Evolutionary conservation across 139 green algal species (phyloP), one percentile per base, ranked within the genome.

Genomic region (Pseudopediastrum boryanum): DNA sequence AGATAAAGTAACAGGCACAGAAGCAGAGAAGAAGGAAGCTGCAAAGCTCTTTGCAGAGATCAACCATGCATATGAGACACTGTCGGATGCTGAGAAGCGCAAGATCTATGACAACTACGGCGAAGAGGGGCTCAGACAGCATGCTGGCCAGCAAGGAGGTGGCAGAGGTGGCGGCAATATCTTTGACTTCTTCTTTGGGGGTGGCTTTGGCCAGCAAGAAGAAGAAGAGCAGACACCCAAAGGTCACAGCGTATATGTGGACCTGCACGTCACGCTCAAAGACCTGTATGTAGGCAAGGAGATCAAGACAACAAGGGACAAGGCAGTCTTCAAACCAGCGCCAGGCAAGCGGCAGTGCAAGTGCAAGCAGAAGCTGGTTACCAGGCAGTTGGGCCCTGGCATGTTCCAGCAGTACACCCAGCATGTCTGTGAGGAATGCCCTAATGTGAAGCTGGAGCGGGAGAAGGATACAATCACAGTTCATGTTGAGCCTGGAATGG

Each of bases 321-420:
- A 99, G 85, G 88, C 88, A 2, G 94, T 99, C 31, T 66, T 96
- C 29, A 90, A 92, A 66, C 87, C 92, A 0, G 95, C 93, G 12
- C 78, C 90, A 13, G 96, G 96, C 52, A 99, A 86, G 43, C 89
- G 96, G 52, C 88, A 97, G 78, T 99, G 97, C 91, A 98, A 98
- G 85, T 99, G 97, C 93, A 90, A 91, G 77, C 88, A 95, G 48
- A 94, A 96, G 78, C 85, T 99, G 46, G 89, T 96, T 9, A 99
- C 96, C 12, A 85, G 92, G 70, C 96, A 99, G 86, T 84, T 99
- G 4, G 97, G 95, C 0, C 94, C 95, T 0, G 97, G 97, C 77
- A 99, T 99, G 97, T 99, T 94, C 87, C 96, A 99, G 91, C 97
- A 99, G 85, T 99, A 92, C 85, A 88, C 87, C 27, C 85, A 96